phyloP scores from a whole-genome alignment of 2,329 filamentous ascomycete species.

The Talaromyces pinophilus region DNA sequence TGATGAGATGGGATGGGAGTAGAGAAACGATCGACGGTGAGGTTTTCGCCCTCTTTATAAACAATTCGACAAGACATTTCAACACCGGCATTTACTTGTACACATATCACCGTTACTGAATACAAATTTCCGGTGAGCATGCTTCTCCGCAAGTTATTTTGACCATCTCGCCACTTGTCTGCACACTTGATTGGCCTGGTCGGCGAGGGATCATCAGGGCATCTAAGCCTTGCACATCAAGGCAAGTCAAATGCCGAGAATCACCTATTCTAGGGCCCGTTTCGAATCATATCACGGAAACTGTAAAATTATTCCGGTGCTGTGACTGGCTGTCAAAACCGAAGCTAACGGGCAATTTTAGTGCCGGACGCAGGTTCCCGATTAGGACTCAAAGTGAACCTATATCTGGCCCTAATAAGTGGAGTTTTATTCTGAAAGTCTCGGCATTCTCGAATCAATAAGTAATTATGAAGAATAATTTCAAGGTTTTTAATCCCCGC shows the following conservation, averaged over 20 bases:
- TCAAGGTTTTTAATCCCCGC: neutral
- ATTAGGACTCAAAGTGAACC: neutral
- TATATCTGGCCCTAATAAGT: neutral
- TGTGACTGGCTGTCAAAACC: slow-evolving; percentile 2
- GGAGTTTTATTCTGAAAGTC: neutral
- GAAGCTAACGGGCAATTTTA: slow-evolving; percentile 1
- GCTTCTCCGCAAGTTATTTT: neutral
- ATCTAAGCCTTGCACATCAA: neutral
- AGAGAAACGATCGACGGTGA: neutral
- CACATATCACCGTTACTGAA: neutral
- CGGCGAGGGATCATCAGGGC: neutral
- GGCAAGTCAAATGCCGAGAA: neutral
- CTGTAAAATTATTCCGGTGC: neutral
- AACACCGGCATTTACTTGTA: neutral
- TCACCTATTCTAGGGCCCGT: neutral
- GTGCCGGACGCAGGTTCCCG: slow-evolving; percentile 5
- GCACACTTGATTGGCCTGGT: neutral
- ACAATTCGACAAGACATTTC: neutral
- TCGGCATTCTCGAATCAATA: neutral
- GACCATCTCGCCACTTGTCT: neutral
- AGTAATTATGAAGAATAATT: neutral
- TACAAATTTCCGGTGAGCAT: slow-evolving; percentile 6
- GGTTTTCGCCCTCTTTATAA: neutral
- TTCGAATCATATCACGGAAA: neutral
- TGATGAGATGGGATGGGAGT: neutral